phyloP scores from a whole-genome alignment of 768 basidiomycete species.

The Agrocybe pediades region DNA sequence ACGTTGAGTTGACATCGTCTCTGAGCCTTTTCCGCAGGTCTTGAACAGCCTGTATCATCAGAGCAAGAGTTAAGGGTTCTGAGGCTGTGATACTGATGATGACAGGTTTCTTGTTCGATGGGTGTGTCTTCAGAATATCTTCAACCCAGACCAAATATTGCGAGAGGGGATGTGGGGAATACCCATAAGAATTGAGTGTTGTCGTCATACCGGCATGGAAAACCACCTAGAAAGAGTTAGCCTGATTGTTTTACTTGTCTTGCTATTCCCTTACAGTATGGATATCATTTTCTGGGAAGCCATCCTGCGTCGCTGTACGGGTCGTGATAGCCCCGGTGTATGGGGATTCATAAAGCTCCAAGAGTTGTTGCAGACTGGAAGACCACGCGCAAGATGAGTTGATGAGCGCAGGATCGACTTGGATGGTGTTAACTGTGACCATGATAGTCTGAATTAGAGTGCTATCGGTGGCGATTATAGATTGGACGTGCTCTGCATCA shows the following conservation, averaged over 20 bases:
- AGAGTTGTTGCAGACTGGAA: conserved; percentile 63
- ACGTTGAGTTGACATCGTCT: conserved; percentile 24
- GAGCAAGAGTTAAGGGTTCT: conserved; percentile 45
- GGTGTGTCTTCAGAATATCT: conserved; percentile 43
- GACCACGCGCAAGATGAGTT: conserved; percentile 87
- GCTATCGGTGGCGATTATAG: not conserved
- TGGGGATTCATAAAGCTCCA: conserved; percentile 62
- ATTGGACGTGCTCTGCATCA: not conserved
- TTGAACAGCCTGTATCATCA: conserved; percentile 65
- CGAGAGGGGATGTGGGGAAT: conserved; percentile 76
- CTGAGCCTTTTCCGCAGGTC: conserved; percentile 45
- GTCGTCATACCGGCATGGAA: conserved; percentile 52
- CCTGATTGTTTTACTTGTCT: conserved; percentile 4
- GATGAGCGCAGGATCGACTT: conserved; percentile 64
- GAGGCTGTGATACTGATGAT: conserved; percentile 81
- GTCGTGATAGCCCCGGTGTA: conserved; percentile 82
- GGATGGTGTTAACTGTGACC: conserved; percentile 59
- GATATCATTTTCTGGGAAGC: conserved; percentile 65
- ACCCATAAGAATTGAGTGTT: conserved; percentile 87
- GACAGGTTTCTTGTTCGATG: conserved; percentile 48
- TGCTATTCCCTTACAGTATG: conserved; percentile 53
- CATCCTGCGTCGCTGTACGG: conserved; percentile 70
- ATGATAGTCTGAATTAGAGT: conserved; percentile 32
- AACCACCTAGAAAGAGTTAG: conserved; percentile 48
- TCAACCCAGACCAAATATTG: conserved; percentile 67